Evolutionary conservation across 371 early-diverging fungal species (phyloP).

Genomic region (Mortierella polycephala): DNA sequence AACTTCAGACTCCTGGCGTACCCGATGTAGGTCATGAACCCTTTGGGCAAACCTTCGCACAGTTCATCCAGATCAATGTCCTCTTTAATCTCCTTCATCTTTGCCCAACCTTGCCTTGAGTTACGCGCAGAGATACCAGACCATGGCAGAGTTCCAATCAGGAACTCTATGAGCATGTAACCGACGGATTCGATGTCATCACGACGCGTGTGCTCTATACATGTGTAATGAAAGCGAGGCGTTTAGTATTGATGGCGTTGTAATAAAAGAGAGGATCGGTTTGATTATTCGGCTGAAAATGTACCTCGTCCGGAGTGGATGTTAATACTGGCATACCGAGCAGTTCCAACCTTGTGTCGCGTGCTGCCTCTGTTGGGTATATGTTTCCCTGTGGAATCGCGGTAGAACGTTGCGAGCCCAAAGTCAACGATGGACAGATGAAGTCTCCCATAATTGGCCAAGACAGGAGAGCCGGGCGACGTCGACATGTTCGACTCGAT

Average conservation of each 20-base stretch:
- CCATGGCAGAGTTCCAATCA: slow-evolving; percentile 71
- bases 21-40: slow-evolving; percentile 65
- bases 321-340: slow-evolving; percentile 71
- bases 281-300: background rate
- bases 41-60: slow-evolving; percentile 65
- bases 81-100: slow-evolving; percentile 66
- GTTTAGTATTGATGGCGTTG: background rate
- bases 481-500: slow-evolving; percentile 27
- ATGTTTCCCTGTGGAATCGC: slow-evolving; percentile 60
- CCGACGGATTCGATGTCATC: slow-evolving; percentile 74
- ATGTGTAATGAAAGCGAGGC: background rate
- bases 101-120: slow-evolving; percentile 69
- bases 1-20: slow-evolving; percentile 89
- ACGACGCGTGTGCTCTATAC: slow-evolving; percentile 62
- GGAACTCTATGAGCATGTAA: slow-evolving; percentile 68
- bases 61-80: slow-evolving; percentile 61
- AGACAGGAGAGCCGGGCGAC: slow-evolving; percentile 30
- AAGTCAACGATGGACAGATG: slow-evolving; percentile 64
- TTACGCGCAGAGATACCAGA: slow-evolving; percentile 68
- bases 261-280: background rate
- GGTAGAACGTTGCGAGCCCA: slow-evolving; percentile 65
- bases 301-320: slow-evolving; percentile 66
- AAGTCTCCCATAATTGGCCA: slow-evolving; percentile 30
- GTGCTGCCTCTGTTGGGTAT: slow-evolving; percentile 58
- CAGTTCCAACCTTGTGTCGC: slow-evolving; percentile 70